Evolutionary conservation across 1,139 yeast genomes (phyloP).

Genomic region (Sporopachydermia cereana): DNA sequence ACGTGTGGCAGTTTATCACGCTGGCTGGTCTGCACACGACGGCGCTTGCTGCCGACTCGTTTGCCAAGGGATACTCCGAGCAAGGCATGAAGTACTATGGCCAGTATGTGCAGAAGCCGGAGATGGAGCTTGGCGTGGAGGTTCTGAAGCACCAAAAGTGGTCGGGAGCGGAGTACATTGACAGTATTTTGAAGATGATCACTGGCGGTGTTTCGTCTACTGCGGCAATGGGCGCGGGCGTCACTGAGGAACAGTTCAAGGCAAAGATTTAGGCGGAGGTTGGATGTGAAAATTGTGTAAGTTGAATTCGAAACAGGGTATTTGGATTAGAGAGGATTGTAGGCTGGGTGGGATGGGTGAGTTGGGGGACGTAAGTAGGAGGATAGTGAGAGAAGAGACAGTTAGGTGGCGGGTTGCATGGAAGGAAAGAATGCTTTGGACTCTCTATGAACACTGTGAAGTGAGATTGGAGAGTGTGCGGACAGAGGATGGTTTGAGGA

Average conservation of each 20-base stretch:
- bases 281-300: background rate
- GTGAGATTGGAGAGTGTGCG: no score
- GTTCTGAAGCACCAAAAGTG: constrained; percentile 97
- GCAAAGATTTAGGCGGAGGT: constrained; percentile 13
- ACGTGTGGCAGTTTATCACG: constrained; percentile 96
- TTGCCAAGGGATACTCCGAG: constrained; percentile 66
- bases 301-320: background rate
- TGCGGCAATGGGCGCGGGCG: constrained; percentile 98
- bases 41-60: constrained; percentile 83
- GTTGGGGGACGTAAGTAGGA: no score
- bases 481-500: no score
- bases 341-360: no score
- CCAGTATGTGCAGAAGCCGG: constrained; percentile 73
- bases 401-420: no score
- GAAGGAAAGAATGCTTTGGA: no score
- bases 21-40: constrained; percentile 96
- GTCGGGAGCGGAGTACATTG: constrained; percentile 98
- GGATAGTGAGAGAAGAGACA: no score
- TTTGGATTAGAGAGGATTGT: no score
- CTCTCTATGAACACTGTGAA: no score
- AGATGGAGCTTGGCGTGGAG: constrained; percentile 83
- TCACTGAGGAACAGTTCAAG: constrained; percentile 92
- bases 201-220: constrained; percentile 94
- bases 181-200: constrained; percentile 77
- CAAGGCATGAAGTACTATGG: constrained; percentile 97